Base-by-base conservation (phyloP, 2,329 filamentous ascomycete species). In the Pestalotiopsis sp. region DNA sequence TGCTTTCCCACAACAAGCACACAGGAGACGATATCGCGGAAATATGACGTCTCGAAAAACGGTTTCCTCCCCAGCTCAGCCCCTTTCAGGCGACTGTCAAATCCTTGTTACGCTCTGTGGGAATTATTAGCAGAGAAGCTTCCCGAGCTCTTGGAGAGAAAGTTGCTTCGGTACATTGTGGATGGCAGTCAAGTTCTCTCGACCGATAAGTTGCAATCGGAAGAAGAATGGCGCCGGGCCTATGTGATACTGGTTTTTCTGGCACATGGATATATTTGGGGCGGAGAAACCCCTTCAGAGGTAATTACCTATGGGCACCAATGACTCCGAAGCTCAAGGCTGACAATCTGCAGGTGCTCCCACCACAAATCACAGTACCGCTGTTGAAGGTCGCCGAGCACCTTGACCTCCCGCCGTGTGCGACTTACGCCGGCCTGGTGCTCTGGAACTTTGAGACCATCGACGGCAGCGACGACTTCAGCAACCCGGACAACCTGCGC, bases 241-340 rank as follows among this genome's bases (percentile, higher is more conserved):
- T 97, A 97, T 79, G 86, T 91, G 2, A 85, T 97, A 7, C 83
- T 98, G 57, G 89, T 88, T 0, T 96, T 97, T 75, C 86, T 97
- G 67, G 86, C 93, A 1, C 93, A 98, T 80, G 91, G 89, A 12
- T 97, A 97, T 79, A 90, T 97, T 23, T 98, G 95, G 95, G 93
- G 94, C 68, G 93, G 92, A 25, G 88, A 93, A 58, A 86, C 84
- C 67, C 92, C 94, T 1, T 85, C 87, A 70, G 92, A 96, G 81
- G 93, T 94, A 75, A 57, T 25, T 66, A 39, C 25, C 2, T 17
- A 11, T 4, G 5, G 1, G 9, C 23, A 13, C 25, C 13, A 59
- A 23, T 14, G 4, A 59, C 17, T 4, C 14, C n/a, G 14, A 31
- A n/a, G 1, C 4, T 5, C 57, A 59, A 68, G 5, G 12, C 12